Evolutionary conservation across 2,329 filamentous ascomycete species (phyloP), one percentile per base, ranked within the genome.

Genomic region (Arachnomyces sp.): DNA sequence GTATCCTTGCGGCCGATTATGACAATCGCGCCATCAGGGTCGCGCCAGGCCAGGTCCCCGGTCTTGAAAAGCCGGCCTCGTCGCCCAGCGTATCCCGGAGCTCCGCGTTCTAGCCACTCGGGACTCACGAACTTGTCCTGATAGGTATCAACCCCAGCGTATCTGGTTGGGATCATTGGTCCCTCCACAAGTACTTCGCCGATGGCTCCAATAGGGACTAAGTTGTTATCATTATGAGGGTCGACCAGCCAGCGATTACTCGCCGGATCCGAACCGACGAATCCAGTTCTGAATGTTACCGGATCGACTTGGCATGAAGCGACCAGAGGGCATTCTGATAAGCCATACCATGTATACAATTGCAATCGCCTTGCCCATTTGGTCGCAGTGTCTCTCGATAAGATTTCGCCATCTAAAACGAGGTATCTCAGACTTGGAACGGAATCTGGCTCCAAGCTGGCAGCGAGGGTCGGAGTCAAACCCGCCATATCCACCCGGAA

Each of bases 1-100:
- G 73, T 73, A 50, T 84, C 81, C 48, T 78, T 80, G 36, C 81
- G 70, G 12, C 79, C 78, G 30, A 80, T 43, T 44, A 60, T 64
- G 9, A 53, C 56, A n/a, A 64, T 45, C 2, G 59, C 54, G 18
- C 61, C 61, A 31, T 47, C 43, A 15, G 60, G 55, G 30, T 54
- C 46, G 38, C 55, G 56, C 28, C 43, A 47, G 2, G 52, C 60
- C n/a, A 66, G 50, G 43, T 66, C 63, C 25, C 63, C 63, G 7
- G 62, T 65, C 45, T 63, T 61, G 43, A 67, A 67, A 8, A 66
- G 44, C 14, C 62, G 57, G 4, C 58, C 58, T 3, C 17, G 42
- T 18, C 59, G 56, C 9, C 55, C 59, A 16, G 38, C 3, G 28
- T 53, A 50, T 3, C 36, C 17, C 3, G 49, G 49, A 20, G 55